These are phyloP conservation scores for Boletus semigastroideus DNA, from an alignment of 1,284 basidiomycete species.

Conservation along the genomic window DNA sequence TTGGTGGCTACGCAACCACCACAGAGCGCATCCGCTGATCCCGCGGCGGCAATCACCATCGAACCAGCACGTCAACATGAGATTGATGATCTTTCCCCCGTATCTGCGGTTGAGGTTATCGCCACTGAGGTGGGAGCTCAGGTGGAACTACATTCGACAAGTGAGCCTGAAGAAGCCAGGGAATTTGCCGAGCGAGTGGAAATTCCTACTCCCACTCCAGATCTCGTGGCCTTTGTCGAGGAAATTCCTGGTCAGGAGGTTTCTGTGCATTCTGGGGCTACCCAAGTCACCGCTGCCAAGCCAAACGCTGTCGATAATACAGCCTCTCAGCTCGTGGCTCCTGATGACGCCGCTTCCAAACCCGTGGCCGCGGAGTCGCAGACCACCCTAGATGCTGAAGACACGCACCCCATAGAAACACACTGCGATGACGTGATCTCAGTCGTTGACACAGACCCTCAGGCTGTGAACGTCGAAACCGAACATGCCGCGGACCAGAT, in stretches of 20 bases:
- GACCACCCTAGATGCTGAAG: background rate
- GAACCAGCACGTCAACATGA: conserved; percentile 4
- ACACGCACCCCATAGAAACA: background rate
- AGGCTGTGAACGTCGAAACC: background rate
- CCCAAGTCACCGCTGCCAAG: conserved; percentile 1
- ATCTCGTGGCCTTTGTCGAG: conserved; percentile 36
- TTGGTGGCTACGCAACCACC: conserved; percentile 5
- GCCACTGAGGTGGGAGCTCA: conserved; percentile 17
- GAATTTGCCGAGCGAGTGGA: conserved; percentile 11
- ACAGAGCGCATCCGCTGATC: conserved; percentile 5
- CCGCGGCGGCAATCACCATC: conserved; percentile 7
- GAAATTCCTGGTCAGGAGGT: conserved; percentile 40
- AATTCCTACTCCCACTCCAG: conserved; percentile 33
- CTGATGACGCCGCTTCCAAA: background rate
- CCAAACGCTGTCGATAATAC: conserved; percentile 1
- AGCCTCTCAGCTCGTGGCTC: background rate
- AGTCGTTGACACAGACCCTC: background rate
- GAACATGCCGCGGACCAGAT: conserved; percentile 11
- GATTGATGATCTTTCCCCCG: conserved; percentile 6
- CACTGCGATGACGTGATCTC: background rate
- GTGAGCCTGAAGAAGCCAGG: conserved; percentile 12
- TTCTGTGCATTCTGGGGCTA: conserved; percentile 21
- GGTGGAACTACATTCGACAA: conserved; percentile 7
- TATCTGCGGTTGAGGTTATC: conserved; percentile 3
- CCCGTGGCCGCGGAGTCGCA: conserved; percentile 8